Base-by-base conservation (phyloP, 129 eudicot species). In the Artemisia tridentata region DNA sequence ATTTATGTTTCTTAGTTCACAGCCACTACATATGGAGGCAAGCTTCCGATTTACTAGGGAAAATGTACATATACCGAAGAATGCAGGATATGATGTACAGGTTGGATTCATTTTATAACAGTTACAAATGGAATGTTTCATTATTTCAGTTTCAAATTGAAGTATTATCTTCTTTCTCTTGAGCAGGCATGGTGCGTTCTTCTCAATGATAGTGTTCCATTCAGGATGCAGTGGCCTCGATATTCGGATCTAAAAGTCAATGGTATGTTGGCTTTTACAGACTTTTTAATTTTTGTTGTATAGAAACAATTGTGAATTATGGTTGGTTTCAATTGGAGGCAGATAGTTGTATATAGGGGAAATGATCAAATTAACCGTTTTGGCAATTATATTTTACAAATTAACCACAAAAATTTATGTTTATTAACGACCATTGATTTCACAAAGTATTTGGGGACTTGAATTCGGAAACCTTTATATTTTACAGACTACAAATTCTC, bases 141-240 rank as follows among this genome's bases (percentile, higher is more conserved):
- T 41, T 61, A 15, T n/a, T 67, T 7, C 10, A 38, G 8, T 38
- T 38, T 38, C 45, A 7, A 38, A 38, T 38, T 60, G 68, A 9
- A 38, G 11, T 0, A 11, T 43, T 47, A 68, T 16, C 50, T 50
- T 23, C 47, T 69, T 38, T 68, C 27, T 61, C 15, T 45, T 75
- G 53, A 66, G 23, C 80, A 84, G 93, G 89, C 81, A 14, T 87
- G 93, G 93, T 87, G 87, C 50, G 82, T 87, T 63, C 89, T 87
- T 74, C 85, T 87, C 27, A 87, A 87, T 75, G 93, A 87, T 70
- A 74, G 69, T 67, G 93, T 87, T 68, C 82, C 84, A 66, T 87
- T 84, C 67, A 79, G 93, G 69, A 81, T 87, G 85, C 93, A 87
- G 21, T 87, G 93, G 93, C 93, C 93, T 16, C 81, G 45, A 46